phyloP scores from a whole-genome alignment of 768 basidiomycete genomes.

The Xanthoconium stramineum region DNA sequence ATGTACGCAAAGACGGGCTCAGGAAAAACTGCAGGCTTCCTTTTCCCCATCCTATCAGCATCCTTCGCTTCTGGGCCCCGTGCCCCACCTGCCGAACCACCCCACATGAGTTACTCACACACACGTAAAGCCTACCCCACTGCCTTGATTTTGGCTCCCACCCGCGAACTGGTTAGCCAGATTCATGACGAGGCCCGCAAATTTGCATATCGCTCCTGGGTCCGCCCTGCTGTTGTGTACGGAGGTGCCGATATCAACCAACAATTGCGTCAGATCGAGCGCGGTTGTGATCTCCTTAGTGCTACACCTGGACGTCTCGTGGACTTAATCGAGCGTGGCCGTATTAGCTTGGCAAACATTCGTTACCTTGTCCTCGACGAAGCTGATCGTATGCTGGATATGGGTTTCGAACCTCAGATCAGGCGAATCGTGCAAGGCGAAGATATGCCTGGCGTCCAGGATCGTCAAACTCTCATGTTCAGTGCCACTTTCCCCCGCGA shows the following conservation, averaged over 20 bases:
- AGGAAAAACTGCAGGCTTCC: slow-evolving; percentile 98
- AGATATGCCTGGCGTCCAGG: slow-evolving; percentile 92
- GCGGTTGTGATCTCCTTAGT: slow-evolving; percentile 94
- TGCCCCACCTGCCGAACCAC: slow-evolving; percentile 55
- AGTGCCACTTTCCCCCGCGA: slow-evolving; percentile 99
- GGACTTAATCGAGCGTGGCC: slow-evolving; percentile 96
- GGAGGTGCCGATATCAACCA: slow-evolving; percentile 98
- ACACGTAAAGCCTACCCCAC: slow-evolving; percentile 92
- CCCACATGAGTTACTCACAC: slow-evolving; percentile 53
- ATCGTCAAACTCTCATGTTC: slow-evolving; percentile 99
- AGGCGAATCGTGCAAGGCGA: slow-evolving; percentile 96
- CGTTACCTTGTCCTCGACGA: slow-evolving; percentile 98
- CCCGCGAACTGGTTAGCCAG: slow-evolving; percentile 97
- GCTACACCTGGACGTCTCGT: slow-evolving; percentile 98
- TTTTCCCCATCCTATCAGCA: slow-evolving; percentile 97
- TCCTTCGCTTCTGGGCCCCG: slow-evolving; percentile 83
- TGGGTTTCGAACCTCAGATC: slow-evolving; percentile 99
- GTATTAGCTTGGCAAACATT: slow-evolving; percentile 94
- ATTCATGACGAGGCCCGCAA: slow-evolving; percentile 99
- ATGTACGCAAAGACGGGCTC: slow-evolving; percentile 80
- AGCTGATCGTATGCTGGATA: slow-evolving; percentile 99
- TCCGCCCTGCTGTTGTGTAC: slow-evolving; percentile 97
- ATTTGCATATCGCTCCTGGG: slow-evolving; percentile 99
- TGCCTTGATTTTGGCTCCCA: slow-evolving; percentile 95
- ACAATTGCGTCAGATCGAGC: slow-evolving; percentile 91